Conservation (phyloP, 1,284 basidiomycete species). For the Pascua guehoae region DNA sequence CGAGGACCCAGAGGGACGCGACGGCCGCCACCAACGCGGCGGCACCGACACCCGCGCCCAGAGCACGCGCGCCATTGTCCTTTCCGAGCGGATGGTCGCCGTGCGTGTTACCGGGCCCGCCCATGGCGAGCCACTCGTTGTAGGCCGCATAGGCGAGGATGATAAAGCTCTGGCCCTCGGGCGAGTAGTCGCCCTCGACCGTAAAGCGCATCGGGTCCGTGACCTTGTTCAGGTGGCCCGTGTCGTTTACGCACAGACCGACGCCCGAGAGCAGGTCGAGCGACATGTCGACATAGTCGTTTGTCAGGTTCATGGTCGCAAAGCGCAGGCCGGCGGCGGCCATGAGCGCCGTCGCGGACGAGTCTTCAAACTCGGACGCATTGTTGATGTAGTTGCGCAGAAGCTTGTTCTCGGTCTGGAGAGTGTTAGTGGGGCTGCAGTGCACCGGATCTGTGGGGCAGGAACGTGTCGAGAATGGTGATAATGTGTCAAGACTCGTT, state of each 20-base stretch:
- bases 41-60: neutral
- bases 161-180: conserved; percentile 67
- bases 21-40: neutral
- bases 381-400: conserved; percentile 74
- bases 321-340: conserved; percentile 67
- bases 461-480: no score
- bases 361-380: conserved; percentile 64
- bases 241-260: conserved; percentile 41
- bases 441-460: no score
- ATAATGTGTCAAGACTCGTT: no score
- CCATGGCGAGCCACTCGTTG: conserved; percentile 62
- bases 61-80: no score
- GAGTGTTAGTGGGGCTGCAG: neutral
- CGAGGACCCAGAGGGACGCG: neutral
- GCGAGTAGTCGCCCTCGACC: conserved; percentile 55
- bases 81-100: conserved; percentile 20
- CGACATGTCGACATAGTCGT: conserved; percentile 35
- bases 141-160: conserved; percentile 67
- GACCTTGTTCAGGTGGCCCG: conserved; percentile 65
- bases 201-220: conserved; percentile 63
- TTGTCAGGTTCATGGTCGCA: conserved; percentile 45
- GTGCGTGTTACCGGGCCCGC: conserved; percentile 53
- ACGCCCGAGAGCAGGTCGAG: conserved; percentile 36
- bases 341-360: conserved; percentile 68
- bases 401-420: conserved; percentile 57